Base-by-base conservation (phyloP, 2,329 filamentous ascomycete genomes). In the Lasiodiplodia gonubiensis region DNA sequence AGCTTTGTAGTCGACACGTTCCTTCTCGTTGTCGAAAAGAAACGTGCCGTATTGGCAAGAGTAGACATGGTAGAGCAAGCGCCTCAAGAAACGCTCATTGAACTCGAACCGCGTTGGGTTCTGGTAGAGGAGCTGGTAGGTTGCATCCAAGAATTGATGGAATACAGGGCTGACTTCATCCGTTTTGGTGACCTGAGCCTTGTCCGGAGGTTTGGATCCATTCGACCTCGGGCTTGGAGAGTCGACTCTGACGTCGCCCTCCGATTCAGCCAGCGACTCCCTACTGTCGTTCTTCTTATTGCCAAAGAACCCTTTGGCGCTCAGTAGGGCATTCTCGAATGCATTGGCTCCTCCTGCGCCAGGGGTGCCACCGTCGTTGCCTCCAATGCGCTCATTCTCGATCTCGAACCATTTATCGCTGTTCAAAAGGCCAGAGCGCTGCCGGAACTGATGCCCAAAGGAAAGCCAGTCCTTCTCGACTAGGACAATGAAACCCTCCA, bases 391-490 rank as follows among this genome's bases (percentile, higher is more conserved):
- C 78, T 98, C 94, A 72, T 91, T 94, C 76, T 97, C 92, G 30
- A 92, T 87, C 21, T 88, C 85, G 75, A 99, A 99, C 93, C 94
- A 98, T 74, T 96, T 97, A 71, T 98, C 94, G 71, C 92, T 92
- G 74, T 89, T 93, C 66, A 98, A 81, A 72, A 92, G 91, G 3
- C 95, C 95, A 16, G 92, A 92, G n/a, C 95, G 89, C 73, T 97
- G 89, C 66, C 93, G 89, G 80, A 99, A 99, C 90, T 97, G 97
- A 79, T 99, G 94, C 1, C 95, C 95, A 80, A 97, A 99, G 0
- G 94, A 95, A 14, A 99, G 81, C 92, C 95, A 99, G 76, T 99
- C 95, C 78, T 99, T 99, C 79, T 99, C 95, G 2, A 99, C 86
- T 7, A 99, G 83, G 2, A 97, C 89, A 72, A 98, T 94, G 78